Evolutionary conservation across 176 grass and related monocot species (phyloP).

Genomic region (Oryza brachyantha): DNA sequence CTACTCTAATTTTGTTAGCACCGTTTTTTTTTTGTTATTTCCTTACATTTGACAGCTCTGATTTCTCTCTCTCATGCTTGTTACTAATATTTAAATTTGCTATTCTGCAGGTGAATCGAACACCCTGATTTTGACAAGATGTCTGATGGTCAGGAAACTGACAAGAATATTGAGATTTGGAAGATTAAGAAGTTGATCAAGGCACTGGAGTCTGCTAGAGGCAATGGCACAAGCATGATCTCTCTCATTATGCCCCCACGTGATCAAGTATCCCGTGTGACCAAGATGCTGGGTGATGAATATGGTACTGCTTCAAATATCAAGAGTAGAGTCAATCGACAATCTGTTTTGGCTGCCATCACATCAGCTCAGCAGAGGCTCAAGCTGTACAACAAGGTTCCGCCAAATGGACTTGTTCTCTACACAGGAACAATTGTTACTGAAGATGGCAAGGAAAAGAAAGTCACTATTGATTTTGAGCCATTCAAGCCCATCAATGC

Average conservation of each 20-base stretch:
- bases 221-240: constrained; percentile 83
- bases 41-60: neutral
- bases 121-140: constrained; percentile 39
- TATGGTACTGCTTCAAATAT: constrained; percentile 80
- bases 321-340: constrained; percentile 63
- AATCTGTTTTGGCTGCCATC: constrained; percentile 73
- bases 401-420: constrained; percentile 70
- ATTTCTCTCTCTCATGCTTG: neutral
- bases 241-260: constrained; percentile 76
- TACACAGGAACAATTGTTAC: constrained; percentile 75
- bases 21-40: neutral
- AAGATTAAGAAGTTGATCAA: constrained; percentile 84
- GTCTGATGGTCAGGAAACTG: constrained; percentile 66
- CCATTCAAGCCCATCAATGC: constrained; percentile 73
- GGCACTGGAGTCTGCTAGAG: constrained; percentile 66
- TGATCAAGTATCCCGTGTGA: constrained; percentile 66
- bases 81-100: neutral
- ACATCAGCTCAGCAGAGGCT: constrained; percentile 74
- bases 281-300: constrained; percentile 81
- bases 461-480: constrained; percentile 77
- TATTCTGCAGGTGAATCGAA: constrained; percentile 30
- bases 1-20: neutral
- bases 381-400: constrained; percentile 78
- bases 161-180: constrained; percentile 88
- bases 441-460: constrained; percentile 80